Evolutionary conservation across 192 early-diverging fungal species (phyloP).

Genomic region (Coemansia sp.): DNA sequence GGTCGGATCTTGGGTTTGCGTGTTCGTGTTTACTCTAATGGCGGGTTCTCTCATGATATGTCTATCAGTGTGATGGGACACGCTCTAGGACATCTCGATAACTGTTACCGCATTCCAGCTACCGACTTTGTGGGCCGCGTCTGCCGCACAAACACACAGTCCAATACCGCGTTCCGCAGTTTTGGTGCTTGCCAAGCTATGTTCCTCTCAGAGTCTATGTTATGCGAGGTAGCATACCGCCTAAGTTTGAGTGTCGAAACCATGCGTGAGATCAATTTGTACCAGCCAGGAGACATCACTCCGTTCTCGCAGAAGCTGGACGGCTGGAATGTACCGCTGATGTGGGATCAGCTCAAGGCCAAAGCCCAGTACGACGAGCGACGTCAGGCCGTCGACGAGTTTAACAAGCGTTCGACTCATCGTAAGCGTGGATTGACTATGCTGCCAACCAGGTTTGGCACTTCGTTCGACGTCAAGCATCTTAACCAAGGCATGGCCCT

Average conservation of each 20-base stretch:
- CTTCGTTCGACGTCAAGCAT: constrained; percentile 74
- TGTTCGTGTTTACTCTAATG: constrained; percentile 62
- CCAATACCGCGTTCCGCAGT: constrained; percentile 87
- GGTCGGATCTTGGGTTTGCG: constrained; percentile 73
- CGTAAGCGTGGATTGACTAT: constrained; percentile 80
- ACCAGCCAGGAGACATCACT: constrained; percentile 70
- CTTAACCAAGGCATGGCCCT: constrained; percentile 86
- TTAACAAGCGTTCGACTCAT: constrained; percentile 70
- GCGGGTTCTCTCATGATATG: constrained; percentile 70
- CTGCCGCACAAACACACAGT: constrained; percentile 82
- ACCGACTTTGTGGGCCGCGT: constrained; percentile 67
- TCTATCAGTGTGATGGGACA: constrained; percentile 74
- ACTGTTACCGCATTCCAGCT: constrained; percentile 79
- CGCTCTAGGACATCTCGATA: constrained; percentile 76
- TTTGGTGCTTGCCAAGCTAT: constrained; percentile 89
- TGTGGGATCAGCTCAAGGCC: constrained; percentile 70
- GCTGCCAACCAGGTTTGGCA: constrained; percentile 85
- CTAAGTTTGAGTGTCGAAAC: constrained; percentile 66
- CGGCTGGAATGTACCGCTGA: constrained; percentile 67
- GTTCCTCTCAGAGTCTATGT: constrained; percentile 78
- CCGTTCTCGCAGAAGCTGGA: constrained; percentile 70
- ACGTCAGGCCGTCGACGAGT: constrained; percentile 64
- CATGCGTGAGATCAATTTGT: constrained; percentile 73
- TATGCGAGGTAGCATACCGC: constrained; percentile 77
- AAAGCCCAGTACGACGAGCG: constrained; percentile 61